Percentiles rank a stretch among this genome's conserved stretches.
Evolutionary conservation across 129 eudicot species (phyloP).

Genomic region (Heracleum sosnowskyi): DNA sequence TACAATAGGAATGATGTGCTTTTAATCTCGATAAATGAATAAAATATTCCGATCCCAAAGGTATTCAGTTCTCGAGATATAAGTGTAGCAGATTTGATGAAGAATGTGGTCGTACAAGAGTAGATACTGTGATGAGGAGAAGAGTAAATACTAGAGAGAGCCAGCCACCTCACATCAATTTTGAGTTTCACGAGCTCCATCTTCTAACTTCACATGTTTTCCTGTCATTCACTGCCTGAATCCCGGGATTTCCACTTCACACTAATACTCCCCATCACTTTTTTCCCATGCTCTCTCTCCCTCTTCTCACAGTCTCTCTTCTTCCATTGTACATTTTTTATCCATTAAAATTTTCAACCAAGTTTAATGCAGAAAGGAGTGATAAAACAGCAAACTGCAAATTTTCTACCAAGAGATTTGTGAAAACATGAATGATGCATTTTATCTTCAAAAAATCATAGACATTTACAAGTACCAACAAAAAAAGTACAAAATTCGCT

Average conservation of each 20-base stretch:
- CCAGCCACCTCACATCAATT: conserved; percentile 46
- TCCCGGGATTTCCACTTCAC: conserved; percentile 15
- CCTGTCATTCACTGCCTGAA: conserved; percentile 44
- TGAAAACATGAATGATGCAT: no score
- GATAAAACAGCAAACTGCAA: no score
- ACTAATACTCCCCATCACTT: not conserved
- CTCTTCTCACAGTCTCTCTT: not conserved
- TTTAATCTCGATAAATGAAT: no score
- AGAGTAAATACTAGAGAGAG: not conserved
- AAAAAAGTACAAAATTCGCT: no score
- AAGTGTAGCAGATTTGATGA: not conserved
- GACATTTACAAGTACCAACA: no score
- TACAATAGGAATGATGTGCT: no score
- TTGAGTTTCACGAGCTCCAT: conserved; percentile 43
- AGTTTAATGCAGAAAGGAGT: no score
- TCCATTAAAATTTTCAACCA: not conserved
- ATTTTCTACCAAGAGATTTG: no score
- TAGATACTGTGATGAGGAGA: not conserved
- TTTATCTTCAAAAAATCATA: no score
- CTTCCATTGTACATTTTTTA: not conserved
- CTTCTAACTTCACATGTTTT: conserved; percentile 40
- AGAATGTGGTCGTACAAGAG: conserved; percentile 1
- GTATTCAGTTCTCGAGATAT: no score
- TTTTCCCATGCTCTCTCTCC: conserved; percentile 1
- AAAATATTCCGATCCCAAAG: no score